Evolutionary conservation across 1,284 basidiomycete genomes (phyloP).

Genomic region (Cryptococcus jaspeensis): DNA sequence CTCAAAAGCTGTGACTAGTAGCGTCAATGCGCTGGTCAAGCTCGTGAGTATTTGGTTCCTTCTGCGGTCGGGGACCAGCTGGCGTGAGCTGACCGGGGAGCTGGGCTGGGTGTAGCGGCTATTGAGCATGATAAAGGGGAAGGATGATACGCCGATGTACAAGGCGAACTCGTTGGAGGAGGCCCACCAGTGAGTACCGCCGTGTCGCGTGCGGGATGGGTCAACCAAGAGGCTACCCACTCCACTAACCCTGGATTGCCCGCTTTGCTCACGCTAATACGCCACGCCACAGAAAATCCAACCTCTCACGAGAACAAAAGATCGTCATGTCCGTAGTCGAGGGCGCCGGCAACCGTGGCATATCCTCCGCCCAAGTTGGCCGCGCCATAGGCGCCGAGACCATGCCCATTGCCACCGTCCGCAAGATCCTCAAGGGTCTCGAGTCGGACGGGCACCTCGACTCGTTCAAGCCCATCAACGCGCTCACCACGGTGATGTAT

Average conservation of each 20-base stretch:
- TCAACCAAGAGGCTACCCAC: not conserved
- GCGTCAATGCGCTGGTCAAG: constrained; percentile 5
- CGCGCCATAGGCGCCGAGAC: constrained; percentile 33
- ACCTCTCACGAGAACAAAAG: constrained; percentile 40
- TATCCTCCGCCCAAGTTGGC: constrained; percentile 15
- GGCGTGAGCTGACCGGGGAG: not conserved
- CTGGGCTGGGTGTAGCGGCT: constrained; percentile 9
- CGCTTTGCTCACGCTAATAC: not conserved
- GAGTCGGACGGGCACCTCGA: constrained; percentile 45
- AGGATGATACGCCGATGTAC: constrained; percentile 24
- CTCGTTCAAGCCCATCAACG: constrained; percentile 47
- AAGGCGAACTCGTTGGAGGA: constrained; percentile 36
- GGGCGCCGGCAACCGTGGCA: constrained; percentile 20
- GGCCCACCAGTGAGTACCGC: constrained; percentile 32
- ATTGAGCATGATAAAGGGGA: constrained; percentile 21
- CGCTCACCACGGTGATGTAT: constrained; percentile 44
- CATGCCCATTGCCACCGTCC: constrained; percentile 33
- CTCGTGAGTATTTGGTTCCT: constrained; percentile 7
- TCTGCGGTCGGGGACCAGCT: not conserved
- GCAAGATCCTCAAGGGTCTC: constrained; percentile 39
- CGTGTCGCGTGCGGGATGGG: not conserved
- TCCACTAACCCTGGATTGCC: not conserved
- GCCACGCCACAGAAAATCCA: constrained; percentile 23
- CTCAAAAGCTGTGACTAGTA: constrained; percentile 22
- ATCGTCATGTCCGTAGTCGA: constrained; percentile 30